phyloP scores from a whole-genome alignment of 345 rosid genomes.

The Lepidium didymum region DNA sequence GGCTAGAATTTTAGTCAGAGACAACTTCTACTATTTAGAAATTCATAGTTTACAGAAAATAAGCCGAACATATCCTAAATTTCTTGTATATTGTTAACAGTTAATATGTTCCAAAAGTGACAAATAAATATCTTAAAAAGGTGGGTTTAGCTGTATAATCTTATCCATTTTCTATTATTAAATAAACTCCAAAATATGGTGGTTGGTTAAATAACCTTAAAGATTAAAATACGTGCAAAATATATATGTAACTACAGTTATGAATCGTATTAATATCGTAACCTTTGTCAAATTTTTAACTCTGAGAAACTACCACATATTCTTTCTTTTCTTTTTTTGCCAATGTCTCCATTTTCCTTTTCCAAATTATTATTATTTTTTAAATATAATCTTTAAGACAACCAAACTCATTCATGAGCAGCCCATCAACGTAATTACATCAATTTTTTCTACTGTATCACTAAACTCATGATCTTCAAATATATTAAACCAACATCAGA shows the following conservation, averaged over 20 bases:
- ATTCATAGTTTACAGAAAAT: background rate
- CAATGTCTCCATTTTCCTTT: too few relatives aligned
- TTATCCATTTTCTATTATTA: background rate
- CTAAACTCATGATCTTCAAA: too few relatives aligned
- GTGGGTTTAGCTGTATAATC: constrained; percentile 15
- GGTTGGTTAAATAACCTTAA: constrained; percentile 16
- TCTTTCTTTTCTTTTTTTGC: too few relatives aligned
- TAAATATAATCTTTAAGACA: too few relatives aligned
- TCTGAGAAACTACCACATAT: too few relatives aligned
- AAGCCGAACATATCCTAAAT: background rate
- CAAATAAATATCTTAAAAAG: constrained; percentile 15
- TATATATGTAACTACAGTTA: background rate
- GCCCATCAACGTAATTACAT: too few relatives aligned
- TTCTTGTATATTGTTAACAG: background rate
- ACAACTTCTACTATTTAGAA: background rate
- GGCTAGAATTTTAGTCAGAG: background rate
- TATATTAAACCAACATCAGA: too few relatives aligned
- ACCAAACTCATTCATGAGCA: too few relatives aligned
- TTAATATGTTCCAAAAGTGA: constrained; percentile 4
- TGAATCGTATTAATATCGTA: too few relatives aligned
- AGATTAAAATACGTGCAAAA: background rate
- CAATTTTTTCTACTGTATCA: too few relatives aligned
- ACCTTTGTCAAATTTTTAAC: too few relatives aligned
- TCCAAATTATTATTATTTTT: too few relatives aligned
- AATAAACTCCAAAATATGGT: constrained; percentile 6